These are phyloP conservation scores for Phytophthora chlamydospora DNA, from an alignment of 352 stramenopile species.

Conservation along the genomic window DNA sequence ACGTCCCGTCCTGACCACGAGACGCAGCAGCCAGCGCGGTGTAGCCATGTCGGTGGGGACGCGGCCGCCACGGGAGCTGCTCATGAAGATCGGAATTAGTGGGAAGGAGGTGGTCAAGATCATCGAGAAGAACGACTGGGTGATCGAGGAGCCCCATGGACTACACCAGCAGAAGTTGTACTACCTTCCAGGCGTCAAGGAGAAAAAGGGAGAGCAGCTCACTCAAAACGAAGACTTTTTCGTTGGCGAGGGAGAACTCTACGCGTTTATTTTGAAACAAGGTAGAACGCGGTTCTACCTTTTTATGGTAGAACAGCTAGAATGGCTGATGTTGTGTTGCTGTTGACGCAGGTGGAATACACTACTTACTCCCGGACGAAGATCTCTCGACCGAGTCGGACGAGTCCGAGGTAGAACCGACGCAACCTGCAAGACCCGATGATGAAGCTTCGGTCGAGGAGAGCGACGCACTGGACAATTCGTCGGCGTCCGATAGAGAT, in stretches of 20 bases:
- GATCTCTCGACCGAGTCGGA: slow-evolving; percentile 20
- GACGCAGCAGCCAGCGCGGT: slow-evolving; percentile 15
- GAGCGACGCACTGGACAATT: slow-evolving; percentile 8
- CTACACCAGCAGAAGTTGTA: slow-evolving; percentile 39
- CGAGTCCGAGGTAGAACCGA: slow-evolving; percentile 24
- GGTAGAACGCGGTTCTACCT: slow-evolving; percentile 18
- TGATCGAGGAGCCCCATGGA: slow-evolving; percentile 22
- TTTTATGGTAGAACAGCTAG: slow-evolving; percentile 4
- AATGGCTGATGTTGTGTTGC: slow-evolving; percentile 1
- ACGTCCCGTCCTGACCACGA: neutral
- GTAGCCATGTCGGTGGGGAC: slow-evolving; percentile 31
- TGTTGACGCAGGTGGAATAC: slow-evolving; percentile 22
- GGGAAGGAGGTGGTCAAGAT: slow-evolving; percentile 43
- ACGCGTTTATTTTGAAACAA: slow-evolving; percentile 43
- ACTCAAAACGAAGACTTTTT: slow-evolving; percentile 27
- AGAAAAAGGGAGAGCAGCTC: slow-evolving; percentile 5
- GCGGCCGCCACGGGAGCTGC: slow-evolving; percentile 28
- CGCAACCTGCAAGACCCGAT: slow-evolving; percentile 10
- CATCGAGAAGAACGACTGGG: slow-evolving; percentile 28
- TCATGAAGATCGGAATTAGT: slow-evolving; percentile 32
- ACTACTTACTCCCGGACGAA: slow-evolving; percentile 33
- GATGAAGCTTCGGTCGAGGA: slow-evolving; percentile 7
- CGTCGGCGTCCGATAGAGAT: slow-evolving; percentile 1
- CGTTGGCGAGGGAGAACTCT: slow-evolving; percentile 41
- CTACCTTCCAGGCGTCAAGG: slow-evolving; percentile 19